Evolutionary conservation across 2,329 filamentous ascomycete genomes (phyloP), one percentile per base, ranked within the genome.

Genomic region (Epichloe gansuensis): DNA sequence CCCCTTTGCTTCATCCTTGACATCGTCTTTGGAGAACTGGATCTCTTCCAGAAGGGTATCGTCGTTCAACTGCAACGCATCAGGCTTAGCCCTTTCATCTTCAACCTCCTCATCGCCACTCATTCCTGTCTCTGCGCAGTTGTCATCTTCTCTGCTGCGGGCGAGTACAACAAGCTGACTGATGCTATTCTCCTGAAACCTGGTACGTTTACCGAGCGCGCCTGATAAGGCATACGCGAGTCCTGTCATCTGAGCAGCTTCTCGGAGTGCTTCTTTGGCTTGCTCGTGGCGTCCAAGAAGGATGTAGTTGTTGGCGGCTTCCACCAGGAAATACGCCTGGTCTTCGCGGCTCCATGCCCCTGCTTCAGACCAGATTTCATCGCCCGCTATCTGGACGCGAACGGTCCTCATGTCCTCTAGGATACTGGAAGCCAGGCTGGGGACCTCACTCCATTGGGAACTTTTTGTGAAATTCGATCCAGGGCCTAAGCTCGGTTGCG

Each of bases 91-190:
- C 2, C 61, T 56, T 0, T 61, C 57, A 47, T 61, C 62, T 3
- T 37, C 60, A 5, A 62, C 57, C 25, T 56, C 60, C 1, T 56
- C 55, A 4, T 53, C 57, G 15, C 21, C 44, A 39, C 41, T 5
- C 2, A 5, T 4, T 52, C 48, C 12, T 3, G 54, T 52, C 11
- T 60, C 57, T 6, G 55, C 59, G 4, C 61, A 52, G 2, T 58
- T 60, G 28, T 61, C 59, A 1, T 69, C 63, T 25, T 71, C 69
- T 6, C 73, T 74, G 64, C 91, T 96, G 65, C 82, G 89, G 1
- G 93, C 93, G 34, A 97, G 72, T 2, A 98, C 88, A 1, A 98
- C 86, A 31, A 98, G 75, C 67, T 98, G 93, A 61, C 89, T 95
- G 56, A 83, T 83, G 61, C 83, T 85, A 55, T 82, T 86, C 62